These are phyloP conservation scores for Penicillium macrosclerotiorum DNA, from an alignment of 495 filamentous ascomycete species.

Conservation along the genomic window DNA sequence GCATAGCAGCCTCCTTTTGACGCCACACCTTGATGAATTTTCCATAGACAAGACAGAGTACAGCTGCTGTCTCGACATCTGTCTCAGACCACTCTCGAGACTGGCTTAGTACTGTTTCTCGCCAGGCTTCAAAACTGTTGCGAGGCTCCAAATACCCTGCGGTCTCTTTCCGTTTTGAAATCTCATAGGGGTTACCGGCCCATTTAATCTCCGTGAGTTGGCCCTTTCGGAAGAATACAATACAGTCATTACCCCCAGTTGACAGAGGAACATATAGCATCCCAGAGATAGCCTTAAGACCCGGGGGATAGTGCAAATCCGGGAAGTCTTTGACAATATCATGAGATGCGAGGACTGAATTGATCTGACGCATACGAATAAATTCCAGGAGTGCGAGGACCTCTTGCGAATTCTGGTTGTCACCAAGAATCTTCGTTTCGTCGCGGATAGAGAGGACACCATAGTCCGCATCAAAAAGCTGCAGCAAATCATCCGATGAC, in stretches of 20 bases:
- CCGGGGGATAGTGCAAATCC: conserved; percentile 76
- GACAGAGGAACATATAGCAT: conserved; percentile 83
- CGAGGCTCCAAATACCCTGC: conserved; percentile 34
- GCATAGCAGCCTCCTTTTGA: conserved; percentile 82
- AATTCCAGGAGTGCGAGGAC: conserved; percentile 85
- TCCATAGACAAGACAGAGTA: conserved; percentile 87
- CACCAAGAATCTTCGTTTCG: conserved; percentile 84
- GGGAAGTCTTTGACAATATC: conserved; percentile 79
- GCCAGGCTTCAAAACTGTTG: conserved; percentile 35
- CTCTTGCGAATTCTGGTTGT: conserved; percentile 75
- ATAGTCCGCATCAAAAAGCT: conserved; percentile 85
- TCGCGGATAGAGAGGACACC: conserved; percentile 81
- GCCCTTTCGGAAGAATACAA: conserved; percentile 84
- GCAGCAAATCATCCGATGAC: conserved; percentile 82
- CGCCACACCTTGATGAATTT: conserved; percentile 93
- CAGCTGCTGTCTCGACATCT: conserved; percentile 80
- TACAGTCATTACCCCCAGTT: conserved; percentile 76
- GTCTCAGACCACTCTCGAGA: conserved; percentile 48
- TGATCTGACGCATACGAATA: conserved; percentile 70
- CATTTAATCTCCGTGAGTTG: conserved; percentile 80
- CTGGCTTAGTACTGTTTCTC: conserved; percentile 34
- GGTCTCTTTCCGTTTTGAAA: conserved; percentile 39
- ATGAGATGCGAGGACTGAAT: conserved; percentile 75
- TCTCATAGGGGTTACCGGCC: conserved; percentile 94
- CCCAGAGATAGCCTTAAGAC: conserved; percentile 77